phyloP scores from a whole-genome alignment of 352 stramenopile species.

The Globisporangium cylindrosporum region DNA sequence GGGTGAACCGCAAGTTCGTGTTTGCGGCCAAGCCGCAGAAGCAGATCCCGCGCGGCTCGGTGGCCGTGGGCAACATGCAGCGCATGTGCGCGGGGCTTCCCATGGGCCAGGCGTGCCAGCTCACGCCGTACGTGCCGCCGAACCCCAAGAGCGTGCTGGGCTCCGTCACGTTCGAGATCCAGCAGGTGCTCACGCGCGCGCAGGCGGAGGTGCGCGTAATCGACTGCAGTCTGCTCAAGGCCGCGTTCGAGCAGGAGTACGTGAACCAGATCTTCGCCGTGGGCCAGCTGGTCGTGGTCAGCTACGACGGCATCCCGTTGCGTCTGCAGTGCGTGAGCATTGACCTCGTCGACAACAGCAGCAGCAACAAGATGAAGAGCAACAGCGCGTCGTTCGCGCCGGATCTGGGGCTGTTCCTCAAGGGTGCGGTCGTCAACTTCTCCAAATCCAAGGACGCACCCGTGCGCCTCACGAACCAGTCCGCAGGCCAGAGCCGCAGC shows the following conservation, averaged over 20 bases:
- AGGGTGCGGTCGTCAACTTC: constrained; percentile 72
- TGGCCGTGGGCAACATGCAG: constrained; percentile 78
- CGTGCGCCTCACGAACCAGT: constrained; percentile 79
- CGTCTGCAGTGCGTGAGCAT: constrained; percentile 56
- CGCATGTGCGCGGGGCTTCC: constrained; percentile 73
- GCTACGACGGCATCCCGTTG: constrained; percentile 60
- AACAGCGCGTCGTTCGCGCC: constrained; percentile 31
- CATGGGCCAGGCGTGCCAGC: constrained; percentile 57
- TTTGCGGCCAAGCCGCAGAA: constrained; percentile 75
- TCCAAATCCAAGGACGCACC: constrained; percentile 75
- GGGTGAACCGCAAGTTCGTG: constrained; percentile 82
- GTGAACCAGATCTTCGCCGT: constrained; percentile 71
- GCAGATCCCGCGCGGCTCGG: constrained; percentile 46
- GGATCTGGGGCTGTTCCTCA: constrained; percentile 49
- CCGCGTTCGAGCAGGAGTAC: constrained; percentile 67
- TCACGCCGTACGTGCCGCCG: constrained; percentile 61
- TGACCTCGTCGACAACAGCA: constrained; percentile 49
- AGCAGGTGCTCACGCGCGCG: constrained; percentile 67
- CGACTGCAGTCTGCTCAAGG: constrained; percentile 72
- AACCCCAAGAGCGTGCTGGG: constrained; percentile 44
- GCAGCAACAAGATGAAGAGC: constrained; percentile 19
- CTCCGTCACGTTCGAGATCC: constrained; percentile 82
- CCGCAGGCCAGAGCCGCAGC: constrained; percentile 59
- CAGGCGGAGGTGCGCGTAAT: constrained; percentile 60
- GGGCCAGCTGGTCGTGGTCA: constrained; percentile 71